Base-by-base conservation (phyloP, 495 filamentous ascomycete species). In the Aspergillus kassunensis region DNA sequence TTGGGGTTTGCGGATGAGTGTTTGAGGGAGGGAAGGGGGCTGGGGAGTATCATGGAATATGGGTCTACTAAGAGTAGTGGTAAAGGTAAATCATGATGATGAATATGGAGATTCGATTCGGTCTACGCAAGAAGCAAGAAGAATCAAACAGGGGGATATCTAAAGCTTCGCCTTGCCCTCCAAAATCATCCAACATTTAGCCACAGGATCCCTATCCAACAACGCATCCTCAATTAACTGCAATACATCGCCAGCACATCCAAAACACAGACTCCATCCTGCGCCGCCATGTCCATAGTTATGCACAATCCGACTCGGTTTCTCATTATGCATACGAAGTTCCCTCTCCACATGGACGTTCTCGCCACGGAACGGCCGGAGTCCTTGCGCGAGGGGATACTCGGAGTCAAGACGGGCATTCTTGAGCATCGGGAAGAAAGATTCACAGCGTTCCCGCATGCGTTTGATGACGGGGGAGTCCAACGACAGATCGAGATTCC, bases 211-310 rank as follows among this genome's bases (percentile, higher is more conserved):
- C 15, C 30, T 12, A 30, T 31, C 42, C 25, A 6, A 11, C 27
- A 51, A 19, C 6, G 39, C 39, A 15, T 51, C 48, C 36, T 51
- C 48, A 12, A 55, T 23, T 33, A 51, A 21, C 4, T 11, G 6
- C 11, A 39, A 8, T 4, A 46, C 41, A 29, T 51, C 41, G 4
- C 9, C 35, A 6, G 54, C 54, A 24, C 47, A 47, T 8, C 75
- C 76, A 54, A 76, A 76, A 0, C 66, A 58, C 40, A 79, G 46
- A 36, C 62, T 69, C 76, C 74, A 79, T 7, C 76, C 76, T 9
- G 69, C 66, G 6, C 70, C 74, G 1, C 74, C 73, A 42, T 78
- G 76, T 6, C 75, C 76, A 52, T 80, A 80, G 1, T 64, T 66
- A 53, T 78, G 76, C 12, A 80, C 65, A 47, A 78, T 72, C 19